Evolutionary conservation across 2,329 filamentous ascomycete species (phyloP).

Genomic region (Parafenestella ontariensis): DNA sequence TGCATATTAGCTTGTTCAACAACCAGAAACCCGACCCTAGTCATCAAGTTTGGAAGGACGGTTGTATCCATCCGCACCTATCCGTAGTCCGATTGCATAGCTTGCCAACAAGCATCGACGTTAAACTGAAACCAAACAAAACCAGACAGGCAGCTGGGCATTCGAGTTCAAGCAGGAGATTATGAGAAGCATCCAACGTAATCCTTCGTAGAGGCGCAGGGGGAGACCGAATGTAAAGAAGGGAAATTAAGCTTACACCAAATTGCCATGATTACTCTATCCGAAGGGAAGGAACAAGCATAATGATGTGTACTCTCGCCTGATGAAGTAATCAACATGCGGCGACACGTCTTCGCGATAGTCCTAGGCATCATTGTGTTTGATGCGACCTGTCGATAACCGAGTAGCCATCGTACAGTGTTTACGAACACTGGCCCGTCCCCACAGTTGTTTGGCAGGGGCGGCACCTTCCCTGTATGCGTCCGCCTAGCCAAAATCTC

Average conservation of each 20-base stretch:
- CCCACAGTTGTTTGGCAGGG: conserved; percentile 3
- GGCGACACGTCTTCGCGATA: not conserved
- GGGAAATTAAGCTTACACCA: conserved; percentile 1
- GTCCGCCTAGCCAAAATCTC: conserved; percentile 1
- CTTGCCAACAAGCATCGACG: not conserved
- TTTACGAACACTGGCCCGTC: not conserved
- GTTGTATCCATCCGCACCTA: not conserved
- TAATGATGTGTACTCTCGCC: not conserved
- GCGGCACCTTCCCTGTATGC: conserved; percentile 6
- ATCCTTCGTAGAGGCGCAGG: conserved; percentile 4
- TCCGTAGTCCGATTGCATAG: not conserved
- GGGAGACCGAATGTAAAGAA: not conserved
- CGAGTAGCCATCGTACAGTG: not conserved
- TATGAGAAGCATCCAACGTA: conserved; percentile 1
- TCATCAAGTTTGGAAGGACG: not conserved
- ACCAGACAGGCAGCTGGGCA: not conserved
- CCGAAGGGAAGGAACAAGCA: not conserved
- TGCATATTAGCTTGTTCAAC: not conserved
- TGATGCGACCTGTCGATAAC: conserved; percentile 7
- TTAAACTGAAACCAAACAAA: conserved; percentile 19
- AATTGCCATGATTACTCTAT: not conserved
- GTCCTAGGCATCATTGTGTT: conserved; percentile 1
- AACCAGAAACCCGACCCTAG: not conserved
- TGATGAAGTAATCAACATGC: not conserved
- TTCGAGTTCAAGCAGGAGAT: not conserved